Evolutionary conservation across 2,329 filamentous ascomycete genomes (phyloP), one percentile per base, ranked within the genome.

Genomic region (Penicillium sumatraense): DNA sequence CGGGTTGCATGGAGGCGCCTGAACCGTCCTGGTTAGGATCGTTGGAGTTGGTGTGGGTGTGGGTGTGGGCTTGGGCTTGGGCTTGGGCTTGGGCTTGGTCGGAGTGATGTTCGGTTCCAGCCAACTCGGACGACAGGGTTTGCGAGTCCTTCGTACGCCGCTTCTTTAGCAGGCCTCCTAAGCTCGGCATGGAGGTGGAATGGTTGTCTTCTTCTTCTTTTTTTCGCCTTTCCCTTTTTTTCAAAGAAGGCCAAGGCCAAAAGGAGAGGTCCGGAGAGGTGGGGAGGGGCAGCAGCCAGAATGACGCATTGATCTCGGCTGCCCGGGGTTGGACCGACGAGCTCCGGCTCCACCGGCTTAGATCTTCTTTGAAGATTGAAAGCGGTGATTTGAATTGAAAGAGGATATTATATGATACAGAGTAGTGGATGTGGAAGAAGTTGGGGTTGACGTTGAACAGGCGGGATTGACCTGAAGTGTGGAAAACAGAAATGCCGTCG

Each of bases 101-200:
- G 26, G 54, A 53, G 59, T 64, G 55, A 53, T 64, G 55, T 51
- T 67, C 57, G 55, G 63, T 65, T 64, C 58, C 64, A 60, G 63
- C 57, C 72, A 83, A 76, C 75, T 87, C 83, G 72, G 80, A 82
- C 66, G 75, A 75, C 73, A 81, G 68, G 69, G 68, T 69, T 64
- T 72, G 74, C 78, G 87, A 89, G 81, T 97, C 92, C 86, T 92
- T 96, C 80, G 92, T 96, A 86, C 92, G 89, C 85, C 96, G 96
- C 86, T 96, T 98, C 86, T 97, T 97, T 75, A 98, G 86, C 74
- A 97, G 92, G 51, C 74, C 75, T 78, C 91, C 91, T 82, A 97
- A 86, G 77, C 86, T 90, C 87, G 93, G 95, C 95, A 99, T 98
- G 77, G 72, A 71, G 70, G 60, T 65, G 60, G 63, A 57, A 24